Conservation (phyloP, 208 protist genomes). For the Trypanosomatidae sp. region DNA sequence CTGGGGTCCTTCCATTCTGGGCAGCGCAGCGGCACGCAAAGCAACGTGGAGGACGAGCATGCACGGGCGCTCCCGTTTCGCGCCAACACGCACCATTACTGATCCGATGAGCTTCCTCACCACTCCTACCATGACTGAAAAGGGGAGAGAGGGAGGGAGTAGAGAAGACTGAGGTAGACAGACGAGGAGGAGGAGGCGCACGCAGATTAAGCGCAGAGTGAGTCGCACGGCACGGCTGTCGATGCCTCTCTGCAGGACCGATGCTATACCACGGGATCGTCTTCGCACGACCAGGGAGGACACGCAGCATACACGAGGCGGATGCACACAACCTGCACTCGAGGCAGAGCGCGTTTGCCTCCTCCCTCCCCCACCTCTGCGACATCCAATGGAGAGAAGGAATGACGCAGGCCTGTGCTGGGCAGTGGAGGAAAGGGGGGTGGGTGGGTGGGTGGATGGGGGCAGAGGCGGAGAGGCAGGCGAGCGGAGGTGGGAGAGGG, state of each 20-base stretch:
- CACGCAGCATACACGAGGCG: not conserved
- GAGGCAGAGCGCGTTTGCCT: not conserved
- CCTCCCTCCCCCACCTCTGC: not conserved
- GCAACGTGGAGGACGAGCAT: constrained; percentile 21
- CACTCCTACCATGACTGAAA: too few species aligned
- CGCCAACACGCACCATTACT: constrained; percentile 24
- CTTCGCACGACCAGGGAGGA: not conserved
- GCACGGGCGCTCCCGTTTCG: constrained; percentile 29
- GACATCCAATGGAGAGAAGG: not conserved
- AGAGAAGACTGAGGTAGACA: not conserved
- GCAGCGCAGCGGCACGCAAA: constrained; percentile 3
- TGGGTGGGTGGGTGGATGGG: not conserved
- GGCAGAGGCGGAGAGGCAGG: not conserved
- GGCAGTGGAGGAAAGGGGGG: not conserved
- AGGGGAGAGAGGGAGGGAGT: too few species aligned
- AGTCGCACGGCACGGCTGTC: not conserved
- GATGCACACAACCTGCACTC: not conserved
- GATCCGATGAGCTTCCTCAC: not conserved
- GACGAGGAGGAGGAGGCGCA: not conserved
- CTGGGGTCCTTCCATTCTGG: not conserved
- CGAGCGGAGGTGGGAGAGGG: not conserved
- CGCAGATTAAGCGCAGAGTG: not conserved
- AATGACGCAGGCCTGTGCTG: not conserved
- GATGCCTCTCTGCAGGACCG: not conserved
- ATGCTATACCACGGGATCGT: not conserved